These are phyloP conservation scores for Nicotiana benthamiana DNA, from an alignment of 257 asterid genomes.

Conservation along the genomic window DNA sequence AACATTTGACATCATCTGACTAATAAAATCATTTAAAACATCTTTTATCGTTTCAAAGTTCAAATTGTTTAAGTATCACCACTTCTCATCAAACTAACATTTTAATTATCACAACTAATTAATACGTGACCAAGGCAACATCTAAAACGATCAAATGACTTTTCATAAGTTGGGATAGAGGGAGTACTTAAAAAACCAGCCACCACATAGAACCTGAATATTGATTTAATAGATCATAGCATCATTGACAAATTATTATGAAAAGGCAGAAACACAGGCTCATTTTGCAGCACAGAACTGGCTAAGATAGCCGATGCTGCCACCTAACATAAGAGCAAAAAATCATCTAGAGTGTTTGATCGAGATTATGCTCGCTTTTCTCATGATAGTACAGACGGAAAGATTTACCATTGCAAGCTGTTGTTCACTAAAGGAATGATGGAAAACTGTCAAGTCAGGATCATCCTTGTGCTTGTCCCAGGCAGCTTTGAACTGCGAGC, in stretches of 20 bases:
- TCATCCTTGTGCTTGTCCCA: conserved; percentile 79
- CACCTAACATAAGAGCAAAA: neutral
- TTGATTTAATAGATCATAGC: neutral
- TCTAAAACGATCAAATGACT: too few species aligned
- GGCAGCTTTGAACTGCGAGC: conserved; percentile 46
- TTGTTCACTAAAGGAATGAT: conserved; percentile 21
- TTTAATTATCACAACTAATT: neutral
- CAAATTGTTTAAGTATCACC: neutral
- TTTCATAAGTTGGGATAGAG: neutral
- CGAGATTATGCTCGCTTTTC: neutral
- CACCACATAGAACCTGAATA: neutral
- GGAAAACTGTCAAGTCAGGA: conserved; percentile 48
- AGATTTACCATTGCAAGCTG: conserved; percentile 20
- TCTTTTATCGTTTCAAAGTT: neutral
- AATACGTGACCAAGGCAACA: neutral
- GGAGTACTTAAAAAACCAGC: neutral
- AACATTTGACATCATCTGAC: neutral
- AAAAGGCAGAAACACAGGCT: neutral
- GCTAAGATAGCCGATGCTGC: neutral
- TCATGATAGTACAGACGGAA: conserved; percentile 4
- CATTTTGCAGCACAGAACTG: neutral
- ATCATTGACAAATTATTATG: neutral
- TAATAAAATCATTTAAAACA: neutral
- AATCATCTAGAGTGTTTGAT: neutral
- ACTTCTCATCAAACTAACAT: neutral